Base-by-base conservation (phyloP, 2,329 filamentous ascomycete genomes). In the Fonsecaea pedrosoi region DNA sequence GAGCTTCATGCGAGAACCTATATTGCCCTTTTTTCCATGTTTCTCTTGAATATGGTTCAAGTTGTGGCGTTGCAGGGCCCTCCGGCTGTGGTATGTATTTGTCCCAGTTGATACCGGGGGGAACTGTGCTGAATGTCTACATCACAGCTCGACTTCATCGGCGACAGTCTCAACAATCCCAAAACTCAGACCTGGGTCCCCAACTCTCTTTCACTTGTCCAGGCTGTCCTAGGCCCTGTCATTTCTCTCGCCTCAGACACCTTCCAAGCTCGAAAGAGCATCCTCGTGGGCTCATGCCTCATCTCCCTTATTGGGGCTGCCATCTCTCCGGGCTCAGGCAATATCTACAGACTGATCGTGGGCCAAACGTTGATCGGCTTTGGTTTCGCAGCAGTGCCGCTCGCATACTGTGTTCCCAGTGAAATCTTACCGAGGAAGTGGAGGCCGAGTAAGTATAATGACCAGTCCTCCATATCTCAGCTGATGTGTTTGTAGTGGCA, bases 361-460 rank as follows among this genome's bases (percentile, higher is more conserved):
- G 68, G 68, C 9, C 70, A 71, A 50, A 68, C 62, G 2, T 48
- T 71, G 18, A 71, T 71, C 18, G 70, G 70, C 2, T 54, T 71
- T 2, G 70, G 70, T 4, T 71, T 71, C 35, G 70, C 70, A 3
- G 53, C 68, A 10, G 68, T 70, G 4, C 70, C 70, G 37, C 68
- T 71, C 4, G 68, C 66, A 10, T 71, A 70, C 37, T 54, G 37
- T 18, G 66, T 71, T 18, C 70, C 70, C 6, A 71, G 70, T 45
- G 70, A 71, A 45, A 71, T 71, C 25, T 18, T 70, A 32, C 70
- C 70, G 15, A 54, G 70, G 13, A 70, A 48, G 66, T 71, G 70
- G 70, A 65, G 70, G 37, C 68, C 70, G n/a, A 69, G 69, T 71
- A 65, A 53, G 69, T 71, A 15, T 30, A n/a, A 53, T 21, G 32